Evolutionary conservation across 2,329 filamentous ascomycete genomes (phyloP).

Genomic region (Zymoseptoria passerinii): DNA sequence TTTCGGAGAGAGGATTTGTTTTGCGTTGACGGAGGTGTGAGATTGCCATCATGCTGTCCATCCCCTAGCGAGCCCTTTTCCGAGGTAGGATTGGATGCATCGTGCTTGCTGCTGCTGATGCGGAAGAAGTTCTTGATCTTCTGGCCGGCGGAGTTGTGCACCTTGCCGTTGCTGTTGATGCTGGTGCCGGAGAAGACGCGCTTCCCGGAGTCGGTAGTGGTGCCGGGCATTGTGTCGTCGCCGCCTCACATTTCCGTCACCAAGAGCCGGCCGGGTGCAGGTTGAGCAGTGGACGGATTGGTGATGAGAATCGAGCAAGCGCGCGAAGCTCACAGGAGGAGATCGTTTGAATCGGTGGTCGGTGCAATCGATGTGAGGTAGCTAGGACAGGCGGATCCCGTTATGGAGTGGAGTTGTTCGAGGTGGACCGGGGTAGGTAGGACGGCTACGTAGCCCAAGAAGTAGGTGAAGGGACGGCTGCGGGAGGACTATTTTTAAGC

Average conservation of each 20-base stretch:
- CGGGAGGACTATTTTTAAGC: background rate
- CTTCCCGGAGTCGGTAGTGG: conserved; percentile 27
- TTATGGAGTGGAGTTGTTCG: background rate
- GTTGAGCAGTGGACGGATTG: background rate
- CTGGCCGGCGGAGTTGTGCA: conserved; percentile 46
- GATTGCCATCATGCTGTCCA: conserved; percentile 34
- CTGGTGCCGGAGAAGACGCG: conserved; percentile 42
- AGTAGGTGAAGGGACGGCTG: background rate
- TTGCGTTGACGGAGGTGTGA: conserved; percentile 46
- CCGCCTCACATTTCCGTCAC: conserved; percentile 1
- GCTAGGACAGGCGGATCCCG: background rate
- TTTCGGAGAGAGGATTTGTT: conserved; percentile 59
- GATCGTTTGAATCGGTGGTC: background rate
- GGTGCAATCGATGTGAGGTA: background rate
- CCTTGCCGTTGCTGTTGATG: conserved; percentile 38
- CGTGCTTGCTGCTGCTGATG: conserved; percentile 45
- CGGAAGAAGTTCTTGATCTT: conserved; percentile 64
- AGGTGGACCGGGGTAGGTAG: background rate
- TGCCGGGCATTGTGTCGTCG: conserved; percentile 19
- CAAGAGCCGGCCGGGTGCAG: background rate
- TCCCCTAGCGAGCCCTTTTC: conserved; percentile 27
- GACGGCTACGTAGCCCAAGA: background rate
- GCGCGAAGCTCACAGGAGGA: background rate
- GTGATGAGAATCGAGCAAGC: background rate
- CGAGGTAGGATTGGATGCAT: conserved; percentile 29